Percentiles rank a stretch among this genome's conserved stretches.
phyloP scores from a whole-genome alignment of 2,329 filamentous ascomycete species.

The Corynespora cassiicola region DNA sequence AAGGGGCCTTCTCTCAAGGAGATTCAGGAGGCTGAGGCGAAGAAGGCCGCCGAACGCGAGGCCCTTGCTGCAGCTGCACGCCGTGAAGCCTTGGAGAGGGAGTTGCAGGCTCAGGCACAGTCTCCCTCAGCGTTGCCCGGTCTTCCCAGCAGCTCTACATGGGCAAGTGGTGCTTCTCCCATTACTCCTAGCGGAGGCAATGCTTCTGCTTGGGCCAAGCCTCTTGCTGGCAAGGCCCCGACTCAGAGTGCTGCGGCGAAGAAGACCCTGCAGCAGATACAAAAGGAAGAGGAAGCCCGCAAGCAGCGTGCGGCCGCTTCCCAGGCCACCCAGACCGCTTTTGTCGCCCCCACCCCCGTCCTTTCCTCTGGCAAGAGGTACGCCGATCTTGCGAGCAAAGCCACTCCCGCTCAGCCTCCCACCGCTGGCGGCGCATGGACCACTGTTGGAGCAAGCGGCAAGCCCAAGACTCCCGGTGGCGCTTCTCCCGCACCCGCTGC shows the following conservation, averaged over 20 bases:
- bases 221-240: conserved; percentile 55
- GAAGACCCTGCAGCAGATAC: conserved; percentile 95
- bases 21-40: conserved; percentile 94
- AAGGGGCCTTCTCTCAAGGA: conserved; percentile 94
- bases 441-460: conserved; percentile 92
- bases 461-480: conserved; percentile 77
- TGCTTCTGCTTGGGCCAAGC: conserved; percentile 69
- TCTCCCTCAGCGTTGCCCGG: conserved; percentile 70
- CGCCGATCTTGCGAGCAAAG: conserved; percentile 90
- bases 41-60: conserved; percentile 88
- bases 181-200: conserved; percentile 62
- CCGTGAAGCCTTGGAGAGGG: conserved; percentile 80
- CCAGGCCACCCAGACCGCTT: conserved; percentile 53
- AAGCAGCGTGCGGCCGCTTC: conserved; percentile 75
- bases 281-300: conserved; percentile 90
- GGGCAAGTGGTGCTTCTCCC: conserved; percentile 78
- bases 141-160: conserved; percentile 86
- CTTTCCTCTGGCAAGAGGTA: conserved; percentile 77
- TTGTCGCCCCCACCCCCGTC: conserved; percentile 53
- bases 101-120: conserved; percentile 70
- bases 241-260: conserved; percentile 59
- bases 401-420: conserved; percentile 53
- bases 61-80: conserved; percentile 79
- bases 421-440: conserved; percentile 75
- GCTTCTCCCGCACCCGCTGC: conserved; percentile 59